Conservation (phyloP, 306 rosid species). For the Cercis canadensis region DNA sequence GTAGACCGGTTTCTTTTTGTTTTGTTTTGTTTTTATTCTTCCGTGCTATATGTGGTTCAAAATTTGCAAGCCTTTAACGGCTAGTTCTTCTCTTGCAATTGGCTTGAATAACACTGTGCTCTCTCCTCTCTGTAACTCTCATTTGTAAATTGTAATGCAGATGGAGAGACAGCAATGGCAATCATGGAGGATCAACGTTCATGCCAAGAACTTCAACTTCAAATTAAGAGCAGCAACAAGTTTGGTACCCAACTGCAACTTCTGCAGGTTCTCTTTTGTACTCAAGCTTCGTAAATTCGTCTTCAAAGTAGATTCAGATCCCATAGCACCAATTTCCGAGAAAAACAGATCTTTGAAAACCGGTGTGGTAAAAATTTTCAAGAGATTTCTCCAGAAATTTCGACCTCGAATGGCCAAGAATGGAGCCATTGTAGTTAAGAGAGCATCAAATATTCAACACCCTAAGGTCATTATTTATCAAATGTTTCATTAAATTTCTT, state of each 20-base stretch:
- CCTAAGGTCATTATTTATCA: constrained; percentile 12
- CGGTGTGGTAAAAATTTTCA: constrained; percentile 38
- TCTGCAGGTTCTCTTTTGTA: constrained; percentile 49
- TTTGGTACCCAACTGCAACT: constrained; percentile 36
- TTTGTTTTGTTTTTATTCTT: too few relatives aligned
- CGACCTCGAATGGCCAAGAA: constrained; percentile 5
- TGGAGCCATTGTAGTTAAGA: neutral
- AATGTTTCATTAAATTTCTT: neutral
- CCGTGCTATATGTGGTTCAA: neutral
- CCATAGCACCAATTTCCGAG: constrained; percentile 5
- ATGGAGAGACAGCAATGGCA: constrained; percentile 41
- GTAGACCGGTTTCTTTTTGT: too few relatives aligned
- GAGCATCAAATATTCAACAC: neutral
- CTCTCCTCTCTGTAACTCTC: neutral
- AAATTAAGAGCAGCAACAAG: constrained; percentile 49
- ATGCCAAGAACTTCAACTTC: constrained; percentile 56
- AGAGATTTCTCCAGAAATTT: constrained; percentile 47
- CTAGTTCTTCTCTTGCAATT: neutral
- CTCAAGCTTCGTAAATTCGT: constrained; percentile 50
- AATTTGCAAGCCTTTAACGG: constrained; percentile 33
- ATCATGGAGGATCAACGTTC: constrained; percentile 52
- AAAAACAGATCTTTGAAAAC: constrained; percentile 30
- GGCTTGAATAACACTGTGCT: too few relatives aligned
- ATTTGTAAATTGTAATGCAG: constrained; percentile 42
- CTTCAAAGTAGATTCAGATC: constrained; percentile 46